A percentile compares a stretch with the other conserved stretches of the same genome.
These are phyloP conservation scores for Aspergillus piperis DNA, from an alignment of 2,329 filamentous ascomycete species.

Conservation along the genomic window DNA sequence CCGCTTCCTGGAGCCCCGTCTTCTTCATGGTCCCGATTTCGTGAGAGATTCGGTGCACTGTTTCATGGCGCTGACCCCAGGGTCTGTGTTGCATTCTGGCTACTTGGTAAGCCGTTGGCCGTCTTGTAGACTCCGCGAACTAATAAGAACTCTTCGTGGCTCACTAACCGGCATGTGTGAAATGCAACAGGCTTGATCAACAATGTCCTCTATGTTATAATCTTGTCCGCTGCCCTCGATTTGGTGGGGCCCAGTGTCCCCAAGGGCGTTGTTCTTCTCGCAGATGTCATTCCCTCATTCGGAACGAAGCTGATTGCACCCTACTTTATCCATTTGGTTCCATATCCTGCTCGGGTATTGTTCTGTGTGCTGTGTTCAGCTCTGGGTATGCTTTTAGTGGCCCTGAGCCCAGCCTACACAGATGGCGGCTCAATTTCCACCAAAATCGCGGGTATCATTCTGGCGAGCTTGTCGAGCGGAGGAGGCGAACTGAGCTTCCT, in stretches of 20 bases:
- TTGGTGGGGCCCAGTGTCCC: slow-evolving; percentile 84
- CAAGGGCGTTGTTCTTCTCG: slow-evolving; percentile 89
- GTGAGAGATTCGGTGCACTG: slow-evolving; percentile 62
- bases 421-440: slow-evolving; percentile 63
- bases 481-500: slow-evolving; percentile 89
- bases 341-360: slow-evolving; percentile 74
- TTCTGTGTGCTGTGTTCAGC: slow-evolving; percentile 74
- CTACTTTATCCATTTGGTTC: slow-evolving; percentile 87
- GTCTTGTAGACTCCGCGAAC: background rate
- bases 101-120: slow-evolving; percentile 68
- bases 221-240: slow-evolving; percentile 91
- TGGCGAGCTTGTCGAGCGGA: slow-evolving; percentile 83
- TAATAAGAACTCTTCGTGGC: background rate
- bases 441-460: slow-evolving; percentile 79
- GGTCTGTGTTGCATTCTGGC: slow-evolving; percentile 83
- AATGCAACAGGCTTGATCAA: slow-evolving; percentile 75
- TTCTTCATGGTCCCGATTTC: slow-evolving; percentile 74
- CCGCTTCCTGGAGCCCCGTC: slow-evolving; percentile 60
- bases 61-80: slow-evolving; percentile 69
- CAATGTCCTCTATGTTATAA: slow-evolving; percentile 96
- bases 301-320: slow-evolving; percentile 83
- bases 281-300: slow-evolving; percentile 89
- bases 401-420: slow-evolving; percentile 67
- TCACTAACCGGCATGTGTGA: slow-evolving; percentile 6
- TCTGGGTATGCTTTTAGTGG: slow-evolving; percentile 86